Evolutionary conservation across 768 basidiomycete genomes (phyloP), one percentile per base, ranked within the genome.

Genomic region (Mycena epipterygia): DNA sequence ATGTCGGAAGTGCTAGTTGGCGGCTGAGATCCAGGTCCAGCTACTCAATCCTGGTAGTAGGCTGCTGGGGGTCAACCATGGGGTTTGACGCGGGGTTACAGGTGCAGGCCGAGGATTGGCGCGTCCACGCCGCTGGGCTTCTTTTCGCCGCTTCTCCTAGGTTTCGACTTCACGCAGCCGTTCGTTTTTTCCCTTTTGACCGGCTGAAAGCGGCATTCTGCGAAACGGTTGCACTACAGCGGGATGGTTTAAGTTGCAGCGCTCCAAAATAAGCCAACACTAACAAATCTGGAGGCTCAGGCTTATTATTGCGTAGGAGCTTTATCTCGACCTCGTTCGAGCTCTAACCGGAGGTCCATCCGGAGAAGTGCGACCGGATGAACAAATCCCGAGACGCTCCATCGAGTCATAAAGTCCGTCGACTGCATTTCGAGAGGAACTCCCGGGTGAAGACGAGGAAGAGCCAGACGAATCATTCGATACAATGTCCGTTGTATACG

Each of bases 131-230:
- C 67, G 73, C 41, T 77, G 68, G 9, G 79, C 77, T 32, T 74
- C 76, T 33, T 79, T 79, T 58, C 46, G 42, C 21, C 52, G 68
- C 44, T 82, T 84, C 59, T 82, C 81, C 70, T 80, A 76, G 62
- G 82, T 86, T 67, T 82, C 81, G 41, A 82, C 80, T 61, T 82
- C 84, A 27, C 81, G 79, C 6, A 83, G 62, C 19, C 83, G 82
- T 42, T 80, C 81, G 72, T 86, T 89, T 52, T 85, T 53, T 87
- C 87, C 75, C 85, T 88, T 76, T 84, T 90, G 77, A 84, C 81
- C 0, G 91, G 91, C 57, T 82, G 80, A 67, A 88, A 92, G 23
- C 86, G 85, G 74, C 91, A 92, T 29, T 82, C 80, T 1, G 91
- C n/a, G n/a, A 79, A 12, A 84, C 67, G 7, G 83, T 78, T 69